Conservation (phyloP, 148 eudicot species). For the Mesembryanthemum crystallinum region DNA sequence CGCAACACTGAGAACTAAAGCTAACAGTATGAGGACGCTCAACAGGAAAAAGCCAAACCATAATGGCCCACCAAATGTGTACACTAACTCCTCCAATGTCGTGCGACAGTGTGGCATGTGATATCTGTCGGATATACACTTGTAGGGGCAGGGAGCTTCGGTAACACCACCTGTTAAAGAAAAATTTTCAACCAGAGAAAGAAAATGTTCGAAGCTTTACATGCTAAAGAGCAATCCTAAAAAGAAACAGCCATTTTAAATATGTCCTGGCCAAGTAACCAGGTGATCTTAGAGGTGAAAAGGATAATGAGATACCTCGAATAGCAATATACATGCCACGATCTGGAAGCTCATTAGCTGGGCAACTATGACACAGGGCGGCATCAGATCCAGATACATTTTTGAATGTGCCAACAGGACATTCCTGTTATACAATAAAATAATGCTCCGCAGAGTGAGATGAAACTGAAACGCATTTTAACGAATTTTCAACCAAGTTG, state of each 20-base stretch:
- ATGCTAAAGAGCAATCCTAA: not conserved
- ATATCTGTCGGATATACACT: conserved; percentile 92
- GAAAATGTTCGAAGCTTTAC: not conserved
- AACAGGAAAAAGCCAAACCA: conserved; percentile 71
- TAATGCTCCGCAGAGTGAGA: conserved; percentile 3
- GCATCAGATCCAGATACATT: conserved; percentile 79
- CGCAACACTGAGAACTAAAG: conserved; percentile 92
- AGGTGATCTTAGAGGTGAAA: not conserved
- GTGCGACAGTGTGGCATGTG: conserved; percentile 92
- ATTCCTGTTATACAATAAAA: conserved; percentile 54
- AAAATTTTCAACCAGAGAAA: conserved; percentile 12
- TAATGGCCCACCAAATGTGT: conserved; percentile 98
- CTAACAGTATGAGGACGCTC: conserved; percentile 64
- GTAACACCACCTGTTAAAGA: conserved; percentile 71
- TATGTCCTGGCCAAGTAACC: not conserved
- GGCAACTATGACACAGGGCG: conserved; percentile 72
- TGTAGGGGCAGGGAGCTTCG: conserved; percentile 85
- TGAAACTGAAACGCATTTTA: not conserved
- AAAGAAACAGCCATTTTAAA: not conserved
- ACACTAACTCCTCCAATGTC: conserved; percentile 83
- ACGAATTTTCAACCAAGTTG: conserved; percentile 8
- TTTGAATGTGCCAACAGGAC: conserved; percentile 92
- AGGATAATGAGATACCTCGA: conserved; percentile 57
- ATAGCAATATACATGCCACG: conserved; percentile 69
- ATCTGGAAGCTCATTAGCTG: conserved; percentile 66